These are phyloP conservation scores for Lobosporangium transversale DNA, from an alignment of 192 early-diverging fungal genomes.

Conservation along the genomic window DNA sequence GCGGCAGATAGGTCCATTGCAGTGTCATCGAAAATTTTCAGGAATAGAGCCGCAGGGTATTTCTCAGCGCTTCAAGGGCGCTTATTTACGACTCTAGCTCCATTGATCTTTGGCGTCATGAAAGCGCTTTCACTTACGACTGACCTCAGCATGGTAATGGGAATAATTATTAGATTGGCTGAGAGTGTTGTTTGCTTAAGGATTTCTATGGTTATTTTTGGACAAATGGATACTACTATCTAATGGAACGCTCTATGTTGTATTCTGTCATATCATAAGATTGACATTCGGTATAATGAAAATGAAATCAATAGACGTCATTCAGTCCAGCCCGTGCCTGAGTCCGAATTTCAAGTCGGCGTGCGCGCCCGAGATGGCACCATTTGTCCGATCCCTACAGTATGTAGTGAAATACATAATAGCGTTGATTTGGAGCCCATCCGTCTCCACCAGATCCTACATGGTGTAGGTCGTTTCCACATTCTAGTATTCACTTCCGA, in stretches of 20 bases:
- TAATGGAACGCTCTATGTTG: background rate
- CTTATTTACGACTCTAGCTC: background rate
- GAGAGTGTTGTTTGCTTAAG: no score
- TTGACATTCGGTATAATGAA: slow-evolving; percentile 17
- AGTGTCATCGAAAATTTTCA: slow-evolving; percentile 18
- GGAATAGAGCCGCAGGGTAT: background rate
- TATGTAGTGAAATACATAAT: no score
- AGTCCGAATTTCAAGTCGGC: slow-evolving; percentile 12
- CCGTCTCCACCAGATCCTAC: slow-evolving; percentile 11
- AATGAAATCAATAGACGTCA: slow-evolving; percentile 13
- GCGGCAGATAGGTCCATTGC: slow-evolving; percentile 31
- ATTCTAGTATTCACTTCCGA: slow-evolving; percentile 29
- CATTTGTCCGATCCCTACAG: background rate
- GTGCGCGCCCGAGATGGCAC: slow-evolving; percentile 16
- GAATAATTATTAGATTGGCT: no score
- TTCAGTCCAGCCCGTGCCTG: background rate
- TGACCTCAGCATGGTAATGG: slow-evolving; percentile 28
- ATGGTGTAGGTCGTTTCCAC: slow-evolving; percentile 26
- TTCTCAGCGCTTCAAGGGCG: background rate
- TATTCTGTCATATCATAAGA: background rate
- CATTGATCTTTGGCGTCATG: background rate
- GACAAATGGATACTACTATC: background rate
- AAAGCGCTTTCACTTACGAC: background rate
- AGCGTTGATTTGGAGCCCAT: background rate
- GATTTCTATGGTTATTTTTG: background rate